phyloP scores from a whole-genome alignment of 805 yeast genomes.

The Grigorovia jiainica region DNA sequence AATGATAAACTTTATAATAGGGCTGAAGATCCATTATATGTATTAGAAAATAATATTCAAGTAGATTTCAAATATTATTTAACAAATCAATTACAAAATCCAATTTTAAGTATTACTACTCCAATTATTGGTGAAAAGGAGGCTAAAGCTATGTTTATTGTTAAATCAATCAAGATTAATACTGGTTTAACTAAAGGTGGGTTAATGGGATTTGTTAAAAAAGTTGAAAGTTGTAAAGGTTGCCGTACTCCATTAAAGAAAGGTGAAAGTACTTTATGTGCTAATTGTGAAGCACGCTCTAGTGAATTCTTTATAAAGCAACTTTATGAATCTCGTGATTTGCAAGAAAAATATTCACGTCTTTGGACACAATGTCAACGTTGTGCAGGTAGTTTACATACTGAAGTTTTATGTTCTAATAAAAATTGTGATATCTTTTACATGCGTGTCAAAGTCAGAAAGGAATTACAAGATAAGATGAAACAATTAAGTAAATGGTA shows the following conservation, averaged over 20 bases:
- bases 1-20: constrained; percentile 84
- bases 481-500: constrained; percentile 34
- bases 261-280: constrained; percentile 69
- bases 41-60: constrained; percentile 82
- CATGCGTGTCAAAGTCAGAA: constrained; percentile 63
- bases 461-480: constrained; percentile 33
- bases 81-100: constrained; percentile 88
- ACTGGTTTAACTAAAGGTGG: constrained; percentile 71
- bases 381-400: constrained; percentile 93
- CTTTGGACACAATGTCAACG: constrained; percentile 98
- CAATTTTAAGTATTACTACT: constrained; percentile 84
- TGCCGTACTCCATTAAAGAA: constrained; percentile 72
- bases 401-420: constrained; percentile 89
- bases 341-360: constrained; percentile 76
- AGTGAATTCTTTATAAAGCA: constrained; percentile 78
- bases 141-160: constrained; percentile 68
- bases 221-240: constrained; percentile 78
- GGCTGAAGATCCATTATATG: constrained; percentile 94
- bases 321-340: constrained; percentile 63
- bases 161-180: constrained; percentile 34
- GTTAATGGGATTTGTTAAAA: constrained; percentile 82
- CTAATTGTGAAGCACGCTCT: constrained; percentile 61
- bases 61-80: constrained; percentile 91
- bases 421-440: constrained; percentile 97
- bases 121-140: constrained; percentile 85